Base-by-base conservation (phyloP, 208 protist species). In the Trichomonas gallinae region DNA sequence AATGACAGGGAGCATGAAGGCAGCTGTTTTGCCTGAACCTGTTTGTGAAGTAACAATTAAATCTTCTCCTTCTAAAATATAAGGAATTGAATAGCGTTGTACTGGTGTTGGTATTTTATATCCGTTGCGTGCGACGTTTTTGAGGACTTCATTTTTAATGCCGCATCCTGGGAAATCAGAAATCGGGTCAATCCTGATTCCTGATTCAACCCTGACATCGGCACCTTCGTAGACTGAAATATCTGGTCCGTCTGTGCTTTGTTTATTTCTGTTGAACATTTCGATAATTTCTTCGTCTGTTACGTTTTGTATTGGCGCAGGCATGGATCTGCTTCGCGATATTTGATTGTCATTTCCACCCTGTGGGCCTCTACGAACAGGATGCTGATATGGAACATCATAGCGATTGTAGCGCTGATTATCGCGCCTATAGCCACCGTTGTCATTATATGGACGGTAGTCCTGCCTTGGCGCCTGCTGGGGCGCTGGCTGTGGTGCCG, bases 21-120 rank as follows among this genome's bases (percentile, higher is more conserved):
- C 97, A 17, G 97, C 97, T 15, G 97, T 97, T 83, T 97, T 97
- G 11, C 97, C 97, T 38, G 89, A 97, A 21, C 97, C 97, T 85
- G 97, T 97, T 51, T 97, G 96, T 87, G 93, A 87, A 31, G 93
- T 81, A 45, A 96, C 93, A 44, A 96, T 34, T 13, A 96, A n/a
- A 49, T 96, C 93, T 44, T 49, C n/a, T 21, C 42, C 40, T 38
- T 34, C 3, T 4, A 96, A 34, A 96, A 96, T 82, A 42, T 82
- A 96, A 44, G 93, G 93, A 48, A 96, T 96, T 0, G 93, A 23
- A 82, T 82, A 63, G 31, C 63, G 36, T 82, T 96, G 93, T 46
- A 96, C 93, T 31, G 46, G 13, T 81, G 93, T 96, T 11, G 93
- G 93, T 46, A 44, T 44, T 96, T 81, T 96, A 34, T 51, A 96